Evolutionary conservation across 2,329 filamentous ascomycete species (phyloP).

Genomic region (Cercospora nicotianae): DNA sequence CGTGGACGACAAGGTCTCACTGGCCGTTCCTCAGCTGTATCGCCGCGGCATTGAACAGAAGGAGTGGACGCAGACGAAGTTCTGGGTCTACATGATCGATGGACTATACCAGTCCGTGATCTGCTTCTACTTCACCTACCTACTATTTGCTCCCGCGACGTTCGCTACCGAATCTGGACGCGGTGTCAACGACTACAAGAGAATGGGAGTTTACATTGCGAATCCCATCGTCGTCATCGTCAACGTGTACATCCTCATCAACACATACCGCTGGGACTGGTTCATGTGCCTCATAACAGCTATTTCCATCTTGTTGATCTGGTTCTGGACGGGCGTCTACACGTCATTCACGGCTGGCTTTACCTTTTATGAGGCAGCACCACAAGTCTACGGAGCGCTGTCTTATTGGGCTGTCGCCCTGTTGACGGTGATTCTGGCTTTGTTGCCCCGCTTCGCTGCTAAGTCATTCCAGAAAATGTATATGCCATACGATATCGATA

Average conservation of each 20-base stretch:
- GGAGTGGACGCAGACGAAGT: constrained; percentile 95
- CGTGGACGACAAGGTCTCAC: constrained; percentile 87
- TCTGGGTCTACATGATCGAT: constrained; percentile 96
- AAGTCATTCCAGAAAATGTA: constrained; percentile 93
- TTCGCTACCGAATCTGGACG: constrained; percentile 72
- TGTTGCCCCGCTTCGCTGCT: constrained; percentile 82
- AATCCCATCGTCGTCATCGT: constrained; percentile 83
- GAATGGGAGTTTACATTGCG: constrained; percentile 84
- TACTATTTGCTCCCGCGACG: constrained; percentile 68
- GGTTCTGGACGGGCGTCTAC: constrained; percentile 94
- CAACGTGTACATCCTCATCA: constrained; percentile 92
- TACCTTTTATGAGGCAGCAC: constrained; percentile 73
- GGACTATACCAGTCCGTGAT: constrained; percentile 93
- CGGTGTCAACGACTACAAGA: constrained; percentile 73
- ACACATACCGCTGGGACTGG: constrained; percentile 98
- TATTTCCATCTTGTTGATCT: constrained; percentile 83
- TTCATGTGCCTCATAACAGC: constrained; percentile 78
- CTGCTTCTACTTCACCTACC: constrained; percentile 88
- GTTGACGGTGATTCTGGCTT: constrained; percentile 74
- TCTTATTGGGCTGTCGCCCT: constrained; percentile 86
- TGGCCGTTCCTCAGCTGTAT: constrained; percentile 94
- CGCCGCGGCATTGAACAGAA: constrained; percentile 90
- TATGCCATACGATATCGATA: constrained; percentile 87
- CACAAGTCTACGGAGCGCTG: constrained; percentile 75
- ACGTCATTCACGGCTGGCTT: constrained; percentile 59